Conservation (phyloP, 306 rosid species). For the Fragaria vesca region DNA sequence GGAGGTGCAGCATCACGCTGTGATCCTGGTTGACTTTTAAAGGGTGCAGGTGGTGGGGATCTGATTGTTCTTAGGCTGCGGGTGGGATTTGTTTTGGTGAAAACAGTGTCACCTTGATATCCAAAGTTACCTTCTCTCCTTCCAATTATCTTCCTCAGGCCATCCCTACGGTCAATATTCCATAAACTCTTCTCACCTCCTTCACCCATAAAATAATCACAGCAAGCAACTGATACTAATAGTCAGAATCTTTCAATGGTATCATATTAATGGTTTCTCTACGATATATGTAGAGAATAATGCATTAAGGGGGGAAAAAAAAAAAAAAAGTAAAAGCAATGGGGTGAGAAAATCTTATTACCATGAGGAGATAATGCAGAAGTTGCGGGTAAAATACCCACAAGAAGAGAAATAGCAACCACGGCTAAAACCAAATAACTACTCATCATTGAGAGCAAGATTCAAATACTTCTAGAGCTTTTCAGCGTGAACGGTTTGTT, state of each 20-base stretch:
- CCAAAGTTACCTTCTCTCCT: conserved; percentile 17
- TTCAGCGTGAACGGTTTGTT: too few relatives aligned
- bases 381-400: not conserved
- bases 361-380: conserved; percentile 17
- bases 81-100: not conserved
- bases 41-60: conserved; percentile 38
- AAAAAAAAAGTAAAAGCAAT: not conserved
- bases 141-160: not conserved
- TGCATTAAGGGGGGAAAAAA: not conserved
- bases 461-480: too few relatives aligned
- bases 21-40: not conserved
- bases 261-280: not conserved
- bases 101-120: not conserved
- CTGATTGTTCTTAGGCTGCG: conserved; percentile 7
- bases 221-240: not conserved
- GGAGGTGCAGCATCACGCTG: not conserved
- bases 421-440: conserved; percentile 7
- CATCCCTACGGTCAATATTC: conserved; percentile 9
- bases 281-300: not conserved
- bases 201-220: conserved; percentile 11
- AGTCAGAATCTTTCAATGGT: not conserved
- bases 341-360: not conserved
- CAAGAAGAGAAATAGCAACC: conserved; percentile 12
- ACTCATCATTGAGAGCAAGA: conserved; percentile 18
- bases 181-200: conserved; percentile 14